Percentiles rank a stretch among this genome's conserved stretches.
phyloP scores from a whole-genome alignment of 1,284 basidiomycete genomes.

The Ganoderma sinense region DNA sequence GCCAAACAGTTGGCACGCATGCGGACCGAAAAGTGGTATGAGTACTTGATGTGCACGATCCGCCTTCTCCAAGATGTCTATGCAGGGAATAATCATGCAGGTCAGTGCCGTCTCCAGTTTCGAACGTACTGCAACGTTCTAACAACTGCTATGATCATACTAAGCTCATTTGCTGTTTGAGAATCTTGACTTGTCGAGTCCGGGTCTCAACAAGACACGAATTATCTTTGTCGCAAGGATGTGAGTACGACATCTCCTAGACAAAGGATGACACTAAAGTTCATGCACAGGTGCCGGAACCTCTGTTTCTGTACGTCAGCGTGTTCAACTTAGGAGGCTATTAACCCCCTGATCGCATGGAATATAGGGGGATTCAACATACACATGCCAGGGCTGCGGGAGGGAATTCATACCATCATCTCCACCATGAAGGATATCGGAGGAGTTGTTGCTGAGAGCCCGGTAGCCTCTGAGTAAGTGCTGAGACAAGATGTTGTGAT shows the following conservation, averaged over 20 bases:
- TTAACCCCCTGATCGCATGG: neutral
- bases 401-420: neutral
- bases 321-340: neutral
- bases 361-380: neutral
- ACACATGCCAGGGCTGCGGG: neutral
- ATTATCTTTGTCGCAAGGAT: constrained; percentile 48
- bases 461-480: neutral
- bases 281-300: constrained; percentile 2
- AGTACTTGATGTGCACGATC: constrained; percentile 35
- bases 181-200: constrained; percentile 31
- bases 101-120: constrained; percentile 20
- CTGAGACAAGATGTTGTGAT: no score
- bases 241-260: constrained; percentile 38
- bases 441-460: neutral
- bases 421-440: neutral
- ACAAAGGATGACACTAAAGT: neutral
- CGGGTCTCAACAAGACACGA: constrained; percentile 30
- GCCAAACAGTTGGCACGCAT: neutral
- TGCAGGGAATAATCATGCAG: constrained; percentile 29
- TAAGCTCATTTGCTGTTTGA: constrained; percentile 40
- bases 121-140: neutral
- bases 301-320: constrained; percentile 39
- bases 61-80: constrained; percentile 43
- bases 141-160: constrained; percentile 16
- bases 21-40: constrained; percentile 16